These are phyloP conservation scores for Diaporthe batatas DNA, from an alignment of 2,329 filamentous ascomycete genomes.

Conservation along the genomic window DNA sequence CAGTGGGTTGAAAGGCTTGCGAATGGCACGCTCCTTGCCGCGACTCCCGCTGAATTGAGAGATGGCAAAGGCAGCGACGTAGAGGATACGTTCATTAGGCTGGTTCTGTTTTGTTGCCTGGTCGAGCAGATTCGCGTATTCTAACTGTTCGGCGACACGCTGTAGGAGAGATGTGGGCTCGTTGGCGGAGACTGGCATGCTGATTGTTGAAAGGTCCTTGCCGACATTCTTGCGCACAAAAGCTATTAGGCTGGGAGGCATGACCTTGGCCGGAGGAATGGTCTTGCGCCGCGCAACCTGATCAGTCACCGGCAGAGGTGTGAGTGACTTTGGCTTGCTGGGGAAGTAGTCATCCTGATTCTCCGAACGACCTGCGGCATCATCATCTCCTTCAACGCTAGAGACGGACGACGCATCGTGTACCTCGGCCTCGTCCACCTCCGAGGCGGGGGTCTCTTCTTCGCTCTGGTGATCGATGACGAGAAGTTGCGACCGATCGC, in stretches of 20 bases:
- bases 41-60: slow-evolving; percentile 86
- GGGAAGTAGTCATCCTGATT: slow-evolving; percentile 78
- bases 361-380: slow-evolving; percentile 64
- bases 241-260: slow-evolving; percentile 91
- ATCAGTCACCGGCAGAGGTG: slow-evolving; percentile 80
- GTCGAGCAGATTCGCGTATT: slow-evolving; percentile 89
- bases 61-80: slow-evolving; percentile 91
- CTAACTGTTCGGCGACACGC: slow-evolving; percentile 88
- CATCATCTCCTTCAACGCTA: slow-evolving; percentile 71
- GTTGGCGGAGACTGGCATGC: slow-evolving; percentile 97
- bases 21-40: slow-evolving; percentile 89
- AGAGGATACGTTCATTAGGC: slow-evolving; percentile 78
- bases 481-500: slow-evolving; percentile 74
- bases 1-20: slow-evolving; percentile 98
- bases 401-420: slow-evolving; percentile 74
- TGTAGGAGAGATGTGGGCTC: slow-evolving; percentile 92
- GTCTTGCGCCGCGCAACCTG: slow-evolving; percentile 75
- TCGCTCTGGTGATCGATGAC: slow-evolving; percentile 80
- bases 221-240: slow-evolving; percentile 98
- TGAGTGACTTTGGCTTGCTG: slow-evolving; percentile 78
- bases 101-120: slow-evolving; percentile 74
- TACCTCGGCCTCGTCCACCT: slow-evolving; percentile 66
- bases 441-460: slow-evolving; percentile 70
- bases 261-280: slow-evolving; percentile 79
- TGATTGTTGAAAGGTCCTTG: slow-evolving; percentile 96